Evolutionary conservation across 768 basidiomycete species (phyloP), one percentile per base, ranked within the genome.

Genomic region (Rhizopogon vesiculosus): DNA sequence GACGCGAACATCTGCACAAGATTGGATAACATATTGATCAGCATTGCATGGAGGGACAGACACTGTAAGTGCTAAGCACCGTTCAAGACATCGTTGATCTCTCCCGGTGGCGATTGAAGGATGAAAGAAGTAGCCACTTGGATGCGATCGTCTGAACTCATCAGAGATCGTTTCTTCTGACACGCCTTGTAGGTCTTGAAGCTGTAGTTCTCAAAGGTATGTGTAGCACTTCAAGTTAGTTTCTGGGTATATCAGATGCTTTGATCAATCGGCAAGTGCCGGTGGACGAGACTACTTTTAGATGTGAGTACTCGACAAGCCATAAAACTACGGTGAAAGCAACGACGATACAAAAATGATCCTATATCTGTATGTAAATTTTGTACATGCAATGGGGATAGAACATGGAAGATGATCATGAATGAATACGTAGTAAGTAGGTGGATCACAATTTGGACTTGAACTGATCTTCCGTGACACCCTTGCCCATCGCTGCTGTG

Each of bases 401-500:
- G 35, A 25, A 35, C 10, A 44, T 42, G 12, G 35, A 22, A 15
- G 19, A 55, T 10, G 25, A 25, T 25, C 19, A 22, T 13, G 10
- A 55, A 10, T 53, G 16, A 25, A 25, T 25, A 25, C 25, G 13
- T 18, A 46, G 41, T n/a, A 16, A 33, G 4, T 45, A 28, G 7
- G 45, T 44, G 41, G 18, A 48, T 74, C 62, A 83, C 59, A 83
- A 63, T 64, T 77, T 83, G 35, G 73, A 46, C 57, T 62, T 65
- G 74, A 96, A 97, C 70, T 96, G 94, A 39, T 85, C 72, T 74
- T 97, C 94, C 0, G 94, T 97, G 31, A 96, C 93, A 54, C 96
- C 96, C 62, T 86, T 85, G 49, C 96, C 97, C 96, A 98, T 98
- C n/a, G 97, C 96, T n/a, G 95, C 83, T 9, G 96, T 98, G 46